A percentile compares a stretch with the other conserved stretches of the same genome.
Conservation (phyloP, 2,329 filamentous ascomycete genomes). For the Mariannaea elegans region DNA sequence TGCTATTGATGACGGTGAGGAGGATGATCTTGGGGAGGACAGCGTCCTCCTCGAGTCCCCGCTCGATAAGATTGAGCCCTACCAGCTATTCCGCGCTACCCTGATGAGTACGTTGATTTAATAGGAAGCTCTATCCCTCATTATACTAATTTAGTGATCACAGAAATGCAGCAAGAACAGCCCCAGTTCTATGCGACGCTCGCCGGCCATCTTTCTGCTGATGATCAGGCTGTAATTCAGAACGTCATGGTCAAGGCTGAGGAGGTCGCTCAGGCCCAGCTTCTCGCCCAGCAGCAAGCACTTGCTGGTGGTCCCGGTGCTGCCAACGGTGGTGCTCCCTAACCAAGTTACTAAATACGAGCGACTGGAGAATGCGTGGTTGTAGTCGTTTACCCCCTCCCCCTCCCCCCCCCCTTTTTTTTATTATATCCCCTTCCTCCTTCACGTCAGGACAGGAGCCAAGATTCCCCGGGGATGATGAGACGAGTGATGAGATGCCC, state of each 20-base stretch:
- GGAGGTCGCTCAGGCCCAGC: constrained; percentile 50
- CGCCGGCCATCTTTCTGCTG: constrained; percentile 78
- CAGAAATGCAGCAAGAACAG: constrained; percentile 89
- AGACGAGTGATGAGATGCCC: constrained; percentile 37
- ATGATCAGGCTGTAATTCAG: constrained; percentile 85
- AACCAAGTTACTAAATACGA: constrained; percentile 20
- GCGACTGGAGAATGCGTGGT: constrained; percentile 31
- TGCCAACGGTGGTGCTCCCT: constrained; percentile 39
- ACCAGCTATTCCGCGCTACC: constrained; percentile 84
- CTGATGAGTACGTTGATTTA: constrained; percentile 75
- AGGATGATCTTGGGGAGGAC: constrained; percentile 92
- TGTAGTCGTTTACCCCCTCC: constrained; percentile 35
- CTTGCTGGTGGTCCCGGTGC: constrained; percentile 30
- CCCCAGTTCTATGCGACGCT: constrained; percentile 87
- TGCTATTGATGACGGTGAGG: constrained; percentile 71
- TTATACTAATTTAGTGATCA: constrained; percentile 37
- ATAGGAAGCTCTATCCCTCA: neutral
- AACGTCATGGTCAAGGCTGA: constrained; percentile 74
- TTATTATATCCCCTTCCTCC: constrained; percentile 41
- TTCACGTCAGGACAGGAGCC: constrained; percentile 39
- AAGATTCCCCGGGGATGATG: constrained; percentile 41
- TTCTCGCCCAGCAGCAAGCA: constrained; percentile 42
- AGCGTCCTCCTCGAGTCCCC: constrained; percentile 92
- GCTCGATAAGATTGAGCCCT: constrained; percentile 94
- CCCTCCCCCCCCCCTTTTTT: neutral